These are phyloP conservation scores for Piloderma croceum DNA, from an alignment of 768 basidiomycete species.

Conservation along the genomic window DNA sequence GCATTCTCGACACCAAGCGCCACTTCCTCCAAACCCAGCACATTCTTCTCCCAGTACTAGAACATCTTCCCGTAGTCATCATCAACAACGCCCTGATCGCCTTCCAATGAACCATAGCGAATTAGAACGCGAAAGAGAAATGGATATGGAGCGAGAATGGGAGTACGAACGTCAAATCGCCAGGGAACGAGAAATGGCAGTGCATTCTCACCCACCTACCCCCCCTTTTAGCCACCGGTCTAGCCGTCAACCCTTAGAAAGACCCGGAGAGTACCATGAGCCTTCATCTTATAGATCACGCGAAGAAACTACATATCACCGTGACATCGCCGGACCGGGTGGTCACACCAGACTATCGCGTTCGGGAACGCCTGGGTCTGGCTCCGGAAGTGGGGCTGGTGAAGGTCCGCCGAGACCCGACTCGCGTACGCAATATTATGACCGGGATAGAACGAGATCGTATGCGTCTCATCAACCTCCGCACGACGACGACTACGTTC, in stretches of 20 bases:
- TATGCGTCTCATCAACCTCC: too few species aligned
- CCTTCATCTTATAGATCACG: conserved; percentile 26
- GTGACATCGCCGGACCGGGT: conserved; percentile 19
- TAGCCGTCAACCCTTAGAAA: conserved; percentile 25
- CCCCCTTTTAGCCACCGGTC: conserved; percentile 37
- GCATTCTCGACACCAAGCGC: conserved; percentile 31
- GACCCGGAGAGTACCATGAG: conserved; percentile 25
- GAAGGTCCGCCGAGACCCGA: conserved; percentile 50
- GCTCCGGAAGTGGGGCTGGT: conserved; percentile 38
- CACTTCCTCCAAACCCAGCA: conserved; percentile 30
- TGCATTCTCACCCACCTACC: conserved; percentile 34
- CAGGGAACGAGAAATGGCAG: conserved; percentile 33
- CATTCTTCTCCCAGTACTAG: conserved; percentile 30
- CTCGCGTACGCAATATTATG: conserved; percentile 45
- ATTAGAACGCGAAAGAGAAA: conserved; percentile 35
- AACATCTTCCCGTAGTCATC: conserved; percentile 43
- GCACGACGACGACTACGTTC: conserved; percentile 48
- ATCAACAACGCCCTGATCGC: conserved; percentile 61
- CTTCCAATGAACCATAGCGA: conserved; percentile 39
- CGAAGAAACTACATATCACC: conserved; percentile 36
- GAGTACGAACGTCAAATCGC: conserved; percentile 34
- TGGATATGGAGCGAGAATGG: conserved; percentile 49
- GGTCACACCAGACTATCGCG: conserved; percentile 41
- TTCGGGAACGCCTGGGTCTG: conserved; percentile 55
- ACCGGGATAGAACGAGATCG: conserved; percentile 42